Evolutionary conservation across 2,329 filamentous ascomycete genomes (phyloP), one percentile per base, ranked within the genome.

Genomic region (Botrytis galanthina): DNA sequence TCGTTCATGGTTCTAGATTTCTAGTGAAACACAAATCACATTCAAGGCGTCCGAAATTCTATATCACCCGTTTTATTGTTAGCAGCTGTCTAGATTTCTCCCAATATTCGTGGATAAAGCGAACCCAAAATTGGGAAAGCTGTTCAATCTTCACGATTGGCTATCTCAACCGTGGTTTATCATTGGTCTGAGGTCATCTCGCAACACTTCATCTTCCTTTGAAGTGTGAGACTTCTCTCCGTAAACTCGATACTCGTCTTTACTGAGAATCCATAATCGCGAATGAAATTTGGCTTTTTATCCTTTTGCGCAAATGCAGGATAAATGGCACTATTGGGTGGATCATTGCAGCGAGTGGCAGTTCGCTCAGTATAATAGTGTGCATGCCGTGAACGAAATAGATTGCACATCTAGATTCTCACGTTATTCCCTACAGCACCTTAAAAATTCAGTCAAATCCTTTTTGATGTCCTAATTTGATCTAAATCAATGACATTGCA

Each of bases 1-100:
- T 42, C 60, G 29, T n/a, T 44, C 8, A 20, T 29, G 37, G 16
- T n/a, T 63, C 61, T 44, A 63, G 37, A 76, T 48, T 64, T 72
- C 5, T 35, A 42, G 22, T 42, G 35, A n/a, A n/a, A 42, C 9
- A 42, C 12, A 62, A 39, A 39, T 62, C 35, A 35, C 16, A 35
- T 62, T 26, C 12, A 35, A 22, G 18, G 22, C 9, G 5, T 26
- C 42, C 60, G n/a, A 10, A 12, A 8, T 57, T 29, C 6, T 9
- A 29, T n/a, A n/a, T 62, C 35, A 35, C 22, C n/a, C 42, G 37
- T n/a, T 3, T 39, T 18, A 7, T 8, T 61, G 22, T 61, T 26
- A n/a, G 14, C 12, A 62, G 60, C 6, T 42, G 7, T 61, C 42
- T n/a, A 18, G 1, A 16, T 32, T 7, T 44, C 29, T 6, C 18